A percentile compares a stretch with the other conserved stretches of the same genome.
phyloP scores from a whole-genome alignment of 345 rosid species.

The Populus ilicifolia region DNA sequence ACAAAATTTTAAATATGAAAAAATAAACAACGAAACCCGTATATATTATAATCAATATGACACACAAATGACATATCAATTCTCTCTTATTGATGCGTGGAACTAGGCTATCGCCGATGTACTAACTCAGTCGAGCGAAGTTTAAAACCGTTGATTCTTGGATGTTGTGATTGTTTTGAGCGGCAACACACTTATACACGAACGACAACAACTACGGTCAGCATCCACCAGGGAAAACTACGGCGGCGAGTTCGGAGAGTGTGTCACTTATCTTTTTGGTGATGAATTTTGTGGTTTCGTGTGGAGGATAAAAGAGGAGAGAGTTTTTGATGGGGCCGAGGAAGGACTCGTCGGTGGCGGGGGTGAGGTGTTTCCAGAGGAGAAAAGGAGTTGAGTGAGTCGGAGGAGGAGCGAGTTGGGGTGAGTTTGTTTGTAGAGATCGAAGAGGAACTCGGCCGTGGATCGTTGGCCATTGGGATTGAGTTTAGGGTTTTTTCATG shows the following conservation, averaged over 20 bases:
- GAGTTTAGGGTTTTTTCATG: neutral
- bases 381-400: conserved; percentile 75
- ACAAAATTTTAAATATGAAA: too few relatives aligned
- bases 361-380: conserved; percentile 73
- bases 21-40: too few relatives aligned
- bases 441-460: conserved; percentile 72
- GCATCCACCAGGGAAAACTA: conserved; percentile 64
- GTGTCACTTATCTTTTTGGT: conserved; percentile 82
- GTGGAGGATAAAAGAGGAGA: conserved; percentile 62
- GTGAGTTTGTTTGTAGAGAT: conserved; percentile 74
- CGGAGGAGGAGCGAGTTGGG: conserved; percentile 77
- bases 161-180: conserved; percentile 50
- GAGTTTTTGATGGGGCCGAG: conserved; percentile 80
- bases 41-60: too few relatives aligned
- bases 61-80: too few relatives aligned
- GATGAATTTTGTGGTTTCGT: conserved; percentile 64
- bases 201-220: conserved; percentile 95
- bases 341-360: conserved; percentile 46
- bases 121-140: conserved; percentile 51
- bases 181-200: conserved; percentile 80
- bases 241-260: conserved; percentile 77
- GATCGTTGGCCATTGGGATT: conserved; percentile 57
- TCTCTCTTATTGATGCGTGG: too few relatives aligned
- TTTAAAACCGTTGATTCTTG: conserved; percentile 86
- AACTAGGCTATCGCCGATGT: too few relatives aligned